Base-by-base conservation (phyloP, 78 protist species). In the Creolimax fragrantissima region DNA sequence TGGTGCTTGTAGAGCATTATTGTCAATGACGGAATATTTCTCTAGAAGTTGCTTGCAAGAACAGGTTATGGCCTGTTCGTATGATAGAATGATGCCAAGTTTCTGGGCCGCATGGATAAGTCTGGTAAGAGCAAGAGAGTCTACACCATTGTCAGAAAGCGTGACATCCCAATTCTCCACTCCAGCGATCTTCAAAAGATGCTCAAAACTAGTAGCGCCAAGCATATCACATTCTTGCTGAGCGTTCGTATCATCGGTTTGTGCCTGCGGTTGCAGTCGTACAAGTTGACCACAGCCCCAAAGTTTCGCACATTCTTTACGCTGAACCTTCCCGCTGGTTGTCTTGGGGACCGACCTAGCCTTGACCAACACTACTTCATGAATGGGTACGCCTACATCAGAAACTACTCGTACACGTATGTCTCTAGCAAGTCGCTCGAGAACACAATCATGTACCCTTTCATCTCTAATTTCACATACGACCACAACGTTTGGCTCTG, bases 321-420 rank as follows among this genome's bases (percentile, higher is more conserved):
- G 39, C 17, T 84, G 88, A 11, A 84, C 88, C 88, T 84, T 84
- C 11, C 88, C 88, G 88, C 88, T 84, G 39, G 88, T 84, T 36
- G 88, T 84, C 17, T 84, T 84, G 88, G 88, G 88, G 39, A 84
- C 88, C 42, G 17, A 35, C 42, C 88, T 84, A 11, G 17, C 17
- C 24, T 84, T 17, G n/a, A 84, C 88, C 88, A 84, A 84, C 17
- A 11, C 42, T 11, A 84, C 24, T 11, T 11, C 24, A 11, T 84
- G 11, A 17, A 84, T 84, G 17, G 24, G n/a, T 17, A 84, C 17
- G 83, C 88, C 88, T 11, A 17, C 11, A 39, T 35, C 17, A 24
- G 83, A 41, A 35, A 24, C 39, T 11, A 58, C 74, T 11, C 39
- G 11, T 58, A 11, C 39, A 58, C 74, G 74, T 32, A 58, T 17